Base-by-base conservation (phyloP, 2,329 filamentous ascomycete species). In the Ophiocordyceps unilateralis region DNA sequence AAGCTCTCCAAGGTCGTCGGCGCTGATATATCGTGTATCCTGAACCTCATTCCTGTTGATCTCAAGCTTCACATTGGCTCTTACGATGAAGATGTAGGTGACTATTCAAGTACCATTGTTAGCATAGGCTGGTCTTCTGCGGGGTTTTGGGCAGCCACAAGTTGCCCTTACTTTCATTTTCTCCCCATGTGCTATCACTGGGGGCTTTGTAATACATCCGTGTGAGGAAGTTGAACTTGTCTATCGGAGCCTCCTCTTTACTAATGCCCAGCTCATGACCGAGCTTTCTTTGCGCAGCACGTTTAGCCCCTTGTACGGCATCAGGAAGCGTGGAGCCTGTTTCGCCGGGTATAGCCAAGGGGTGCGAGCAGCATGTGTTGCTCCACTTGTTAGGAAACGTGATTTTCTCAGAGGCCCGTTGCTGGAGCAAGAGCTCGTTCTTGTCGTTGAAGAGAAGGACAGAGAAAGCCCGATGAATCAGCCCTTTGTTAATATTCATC, bases 381-480 rank as follows among this genome's bases (percentile, higher is more conserved):
- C 91, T 98, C 91, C 91, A 98, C 81, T 95, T 88, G 60, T 94
- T 86, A 40, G 91, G 89, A 67, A 98, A 98, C 7, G 91, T 98
- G 58, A 98, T 98, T 71, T 98, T 98, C 68, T 96, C 89, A 36
- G 79, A 70, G 23, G 91, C 91, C 51, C 91, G 83, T 69, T 96
- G 91, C 67, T 98, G 91, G 42, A 98, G 78, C 39, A 98, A 81
- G 46, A 96, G 71, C 54, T 87, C 82, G 63, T 95, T 93, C 59
- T 93, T 74, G 47, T 84, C 81, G 66, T 96, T 86, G 70, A 98
- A 98, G 52, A 98, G 79, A 69, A 98, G 98, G 52, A 93, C 85
- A 46, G 89, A 96, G 65, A 98, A 98, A 49, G 91, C 91, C 46
- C 91, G 85, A 69, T 98, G 91, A 45, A 98, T 77, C 47, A 98